Conservation (phyloP, 768 basidiomycete genomes). For the Daedaleopsis nitida region DNA sequence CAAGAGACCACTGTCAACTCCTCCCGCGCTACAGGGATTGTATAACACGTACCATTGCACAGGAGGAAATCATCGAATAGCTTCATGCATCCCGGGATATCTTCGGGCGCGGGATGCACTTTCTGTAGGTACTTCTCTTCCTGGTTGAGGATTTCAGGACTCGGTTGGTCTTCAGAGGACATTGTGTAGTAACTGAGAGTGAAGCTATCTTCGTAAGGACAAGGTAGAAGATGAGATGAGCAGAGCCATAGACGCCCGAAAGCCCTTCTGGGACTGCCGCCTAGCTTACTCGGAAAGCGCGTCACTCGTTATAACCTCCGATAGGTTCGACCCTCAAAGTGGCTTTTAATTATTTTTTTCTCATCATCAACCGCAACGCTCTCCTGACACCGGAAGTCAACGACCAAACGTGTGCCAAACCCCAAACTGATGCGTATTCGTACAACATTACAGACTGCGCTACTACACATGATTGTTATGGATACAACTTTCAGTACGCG, state of each 20-base stretch:
- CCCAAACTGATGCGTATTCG: too few relatives aligned
- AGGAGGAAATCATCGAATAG: conserved; percentile 72
- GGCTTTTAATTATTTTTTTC: conserved; percentile 40
- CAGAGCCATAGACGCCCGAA: too few relatives aligned
- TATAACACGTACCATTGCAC: conserved; percentile 58
- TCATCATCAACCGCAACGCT: too few relatives aligned
- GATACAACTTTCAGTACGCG: conserved; percentile 39
- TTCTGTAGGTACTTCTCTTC: conserved; percentile 66
- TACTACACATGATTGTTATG: too few relatives aligned
- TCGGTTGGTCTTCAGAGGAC: conserved; percentile 45
- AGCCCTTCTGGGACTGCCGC: too few relatives aligned
- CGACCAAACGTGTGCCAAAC: background rate
- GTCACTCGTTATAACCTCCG: too few relatives aligned
- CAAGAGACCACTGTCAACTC: background rate
- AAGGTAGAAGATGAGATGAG: too few relatives aligned
- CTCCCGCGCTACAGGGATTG: background rate
- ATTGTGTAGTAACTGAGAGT: background rate
- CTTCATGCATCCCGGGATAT: conserved; percentile 81
- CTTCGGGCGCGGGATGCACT: conserved; percentile 73
- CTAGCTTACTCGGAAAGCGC: conserved; percentile 72
- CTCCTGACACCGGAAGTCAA: too few relatives aligned
- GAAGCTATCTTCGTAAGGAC: too few relatives aligned
- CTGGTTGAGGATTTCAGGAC: conserved; percentile 53
- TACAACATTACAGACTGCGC: background rate
- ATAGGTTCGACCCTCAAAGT: conserved; percentile 68